Conservation (phyloP, 768 basidiomycete species). For the Naematelia aurantialba region DNA sequence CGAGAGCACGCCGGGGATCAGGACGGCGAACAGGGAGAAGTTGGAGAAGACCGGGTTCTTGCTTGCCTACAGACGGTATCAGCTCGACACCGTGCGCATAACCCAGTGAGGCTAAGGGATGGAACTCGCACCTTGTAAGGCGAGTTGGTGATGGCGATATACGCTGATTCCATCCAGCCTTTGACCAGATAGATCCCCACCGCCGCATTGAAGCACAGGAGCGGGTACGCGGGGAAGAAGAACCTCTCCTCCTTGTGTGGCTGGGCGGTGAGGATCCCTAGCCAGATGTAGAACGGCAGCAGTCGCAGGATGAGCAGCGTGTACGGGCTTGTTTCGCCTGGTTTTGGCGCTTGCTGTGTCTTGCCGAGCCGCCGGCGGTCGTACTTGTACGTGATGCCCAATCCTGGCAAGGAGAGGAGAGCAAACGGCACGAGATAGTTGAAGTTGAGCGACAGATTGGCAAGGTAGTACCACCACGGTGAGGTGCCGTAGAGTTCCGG, state of each 20-base stretch:
- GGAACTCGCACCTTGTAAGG: constrained; percentile 71
- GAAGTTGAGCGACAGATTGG: constrained; percentile 90
- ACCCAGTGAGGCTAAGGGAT: background rate
- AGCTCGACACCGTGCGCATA: background rate
- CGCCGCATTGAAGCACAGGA: constrained; percentile 91
- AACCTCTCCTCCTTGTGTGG: constrained; percentile 99
- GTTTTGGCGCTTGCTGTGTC: constrained; percentile 54
- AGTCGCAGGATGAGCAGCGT: constrained; percentile 70
- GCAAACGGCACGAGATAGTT: constrained; percentile 80
- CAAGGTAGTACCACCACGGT: constrained; percentile 78
- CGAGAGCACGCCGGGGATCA: constrained; percentile 67
- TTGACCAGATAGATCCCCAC: constrained; percentile 78
- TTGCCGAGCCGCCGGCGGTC: constrained; percentile 70
- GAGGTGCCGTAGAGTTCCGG: constrained; percentile 92
- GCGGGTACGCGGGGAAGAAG: constrained; percentile 88
- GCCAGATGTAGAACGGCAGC: constrained; percentile 90
- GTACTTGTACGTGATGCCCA: constrained; percentile 66
- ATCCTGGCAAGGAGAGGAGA: constrained; percentile 70
- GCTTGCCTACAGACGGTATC: constrained; percentile 54
- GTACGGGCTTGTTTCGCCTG: constrained; percentile 62
- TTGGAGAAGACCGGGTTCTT: constrained; percentile 73
- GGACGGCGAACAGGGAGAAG: constrained; percentile 67
- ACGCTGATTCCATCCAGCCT: constrained; percentile 78
- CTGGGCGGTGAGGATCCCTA: constrained; percentile 70
- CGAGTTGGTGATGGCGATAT: constrained; percentile 71